These are phyloP conservation scores for Mitosporidium daphniae DNA, from an alignment of 371 early-diverging fungal species.

Conservation along the genomic window DNA sequence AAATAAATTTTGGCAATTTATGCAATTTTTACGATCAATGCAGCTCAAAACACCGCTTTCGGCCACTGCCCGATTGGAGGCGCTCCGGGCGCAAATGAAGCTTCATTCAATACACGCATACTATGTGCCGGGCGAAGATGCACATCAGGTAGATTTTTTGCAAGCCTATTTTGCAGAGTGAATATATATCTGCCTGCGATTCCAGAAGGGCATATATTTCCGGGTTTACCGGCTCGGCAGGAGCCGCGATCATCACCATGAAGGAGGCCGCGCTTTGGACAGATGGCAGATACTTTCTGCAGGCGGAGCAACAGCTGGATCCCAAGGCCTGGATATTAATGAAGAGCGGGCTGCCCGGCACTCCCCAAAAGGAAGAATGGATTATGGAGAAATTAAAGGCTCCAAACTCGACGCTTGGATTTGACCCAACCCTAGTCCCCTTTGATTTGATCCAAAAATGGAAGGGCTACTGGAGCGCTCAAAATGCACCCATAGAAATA, in stretches of 20 bases:
- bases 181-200: conserved; percentile 71
- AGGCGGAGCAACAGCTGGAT: conserved; percentile 65
- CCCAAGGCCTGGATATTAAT: conserved; percentile 44
- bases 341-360: conserved; percentile 47
- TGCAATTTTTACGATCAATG: too few relatives aligned
- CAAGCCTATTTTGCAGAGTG: conserved; percentile 19
- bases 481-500: too few relatives aligned
- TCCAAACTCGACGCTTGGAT: not conserved
- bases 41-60: too few relatives aligned
- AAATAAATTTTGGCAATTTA: too few relatives aligned
- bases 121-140: conserved; percentile 66
- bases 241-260: conserved; percentile 29
- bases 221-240: conserved; percentile 88
- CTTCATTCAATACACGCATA: conserved; percentile 29
- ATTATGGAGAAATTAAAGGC: conserved; percentile 10
- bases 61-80: too few relatives aligned
- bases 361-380: conserved; percentile 54
- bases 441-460: too few relatives aligned
- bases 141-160: conserved; percentile 34
- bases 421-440: too few relatives aligned
- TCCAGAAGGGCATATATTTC: conserved; percentile 64
- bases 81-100: conserved; percentile 28
- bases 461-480: too few relatives aligned
- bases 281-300: conserved; percentile 88
- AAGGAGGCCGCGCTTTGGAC: conserved; percentile 49